Evolutionary conservation across 306 rosid genomes (phyloP).

Genomic region (Adenanthera pavonina): DNA sequence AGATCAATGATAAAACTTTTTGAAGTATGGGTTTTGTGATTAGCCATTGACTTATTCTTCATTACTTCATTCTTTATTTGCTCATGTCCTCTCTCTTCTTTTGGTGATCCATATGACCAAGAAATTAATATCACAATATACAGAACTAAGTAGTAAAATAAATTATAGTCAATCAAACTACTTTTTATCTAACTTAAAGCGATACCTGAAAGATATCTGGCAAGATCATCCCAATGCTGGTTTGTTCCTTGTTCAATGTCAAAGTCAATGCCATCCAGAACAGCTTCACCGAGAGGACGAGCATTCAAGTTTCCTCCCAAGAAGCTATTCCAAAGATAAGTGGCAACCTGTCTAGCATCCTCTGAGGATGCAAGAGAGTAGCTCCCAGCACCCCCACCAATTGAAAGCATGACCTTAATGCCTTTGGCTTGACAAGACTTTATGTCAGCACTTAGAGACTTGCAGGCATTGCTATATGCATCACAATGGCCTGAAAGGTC

Average conservation of each 20-base stretch:
- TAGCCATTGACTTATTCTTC: not conserved
- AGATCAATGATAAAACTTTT: not conserved
- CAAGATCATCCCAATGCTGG: slow-evolving; percentile 61
- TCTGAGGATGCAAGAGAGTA: slow-evolving; percentile 52
- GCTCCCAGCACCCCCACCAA: slow-evolving; percentile 64
- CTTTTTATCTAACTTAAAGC: not conserved
- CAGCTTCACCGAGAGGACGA: slow-evolving; percentile 61
- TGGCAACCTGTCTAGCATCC: slow-evolving; percentile 59
- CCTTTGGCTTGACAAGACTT: slow-evolving; percentile 26
- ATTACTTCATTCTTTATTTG: not conserved
- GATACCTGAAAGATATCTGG: slow-evolving; percentile 48
- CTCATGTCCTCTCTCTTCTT: not conserved
- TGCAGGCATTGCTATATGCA: slow-evolving; percentile 29
- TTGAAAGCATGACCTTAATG: slow-evolving; percentile 58
- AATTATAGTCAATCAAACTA: not conserved
- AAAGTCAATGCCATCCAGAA: slow-evolving; percentile 68
- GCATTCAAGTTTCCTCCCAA: slow-evolving; percentile 58
- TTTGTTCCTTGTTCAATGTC: slow-evolving; percentile 69
- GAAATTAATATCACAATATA: not conserved
- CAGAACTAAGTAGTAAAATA: not conserved
- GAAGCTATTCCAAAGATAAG: slow-evolving; percentile 65
- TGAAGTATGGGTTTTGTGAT: not conserved
- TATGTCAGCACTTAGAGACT: not conserved
- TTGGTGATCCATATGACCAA: not conserved
- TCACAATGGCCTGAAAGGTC: slow-evolving; percentile 41